Conservation (phyloP, 441 rosid genomes). For the Brassica balearica region DNA sequence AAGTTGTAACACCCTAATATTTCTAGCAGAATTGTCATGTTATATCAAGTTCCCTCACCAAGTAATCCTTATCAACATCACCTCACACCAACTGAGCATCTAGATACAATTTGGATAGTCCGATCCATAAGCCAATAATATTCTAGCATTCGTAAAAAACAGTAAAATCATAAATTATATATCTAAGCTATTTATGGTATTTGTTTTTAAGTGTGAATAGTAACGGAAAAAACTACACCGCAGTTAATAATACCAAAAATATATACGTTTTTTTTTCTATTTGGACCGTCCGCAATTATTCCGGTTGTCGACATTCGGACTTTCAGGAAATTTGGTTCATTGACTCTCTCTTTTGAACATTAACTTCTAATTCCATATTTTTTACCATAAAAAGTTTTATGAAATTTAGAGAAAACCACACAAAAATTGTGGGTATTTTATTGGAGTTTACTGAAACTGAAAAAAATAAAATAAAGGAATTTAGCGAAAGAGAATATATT, state of each 20-base stretch:
- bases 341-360: background rate
- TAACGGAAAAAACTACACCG: too few species aligned
- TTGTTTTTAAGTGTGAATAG: too few species aligned
- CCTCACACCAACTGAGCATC: background rate
- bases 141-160: background rate
- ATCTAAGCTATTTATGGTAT: background rate
- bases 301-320: too few species aligned
- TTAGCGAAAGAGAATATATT: background rate
- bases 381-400: too few species aligned
- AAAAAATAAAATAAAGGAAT: background rate
- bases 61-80: background rate
- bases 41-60: background rate
- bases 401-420: background rate
- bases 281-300: too few species aligned
- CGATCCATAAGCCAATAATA: background rate
- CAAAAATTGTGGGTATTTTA: background rate
- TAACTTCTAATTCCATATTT: background rate
- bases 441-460: background rate
- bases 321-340: background rate
- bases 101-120: background rate
- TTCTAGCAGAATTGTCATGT: background rate
- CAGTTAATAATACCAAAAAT: too few species aligned
- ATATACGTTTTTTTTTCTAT: too few species aligned
- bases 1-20: background rate
- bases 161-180: background rate